Evolutionary conservation across 2,329 filamentous ascomycete species (phyloP).

Genomic region (Sporothrix mexicana): DNA sequence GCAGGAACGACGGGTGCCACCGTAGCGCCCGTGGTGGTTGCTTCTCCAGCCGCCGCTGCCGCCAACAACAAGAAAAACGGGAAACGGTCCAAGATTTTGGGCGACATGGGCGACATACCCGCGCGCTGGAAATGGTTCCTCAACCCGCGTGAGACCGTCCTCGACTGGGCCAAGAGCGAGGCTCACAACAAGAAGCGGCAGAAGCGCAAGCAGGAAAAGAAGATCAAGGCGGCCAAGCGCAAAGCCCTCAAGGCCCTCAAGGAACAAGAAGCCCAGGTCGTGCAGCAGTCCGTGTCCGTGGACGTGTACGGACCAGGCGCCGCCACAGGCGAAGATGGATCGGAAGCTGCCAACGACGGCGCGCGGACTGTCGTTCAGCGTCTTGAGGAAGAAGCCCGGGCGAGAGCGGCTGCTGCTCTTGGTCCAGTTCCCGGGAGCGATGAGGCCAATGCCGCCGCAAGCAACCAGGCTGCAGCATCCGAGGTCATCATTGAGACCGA

Average conservation of each 20-base stretch:
- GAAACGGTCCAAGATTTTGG: background rate
- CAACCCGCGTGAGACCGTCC: constrained; percentile 22
- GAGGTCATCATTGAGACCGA: background rate
- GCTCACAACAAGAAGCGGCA: background rate
- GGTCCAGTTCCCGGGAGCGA: background rate
- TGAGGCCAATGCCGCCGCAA: background rate
- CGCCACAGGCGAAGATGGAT: background rate
- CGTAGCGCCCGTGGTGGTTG: background rate
- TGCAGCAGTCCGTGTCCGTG: constrained; percentile 12
- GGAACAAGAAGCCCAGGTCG: constrained; percentile 17
- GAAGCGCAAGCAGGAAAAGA: constrained; percentile 3
- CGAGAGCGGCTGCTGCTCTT: background rate
- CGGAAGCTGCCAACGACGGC: background rate
- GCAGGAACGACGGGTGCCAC: background rate
- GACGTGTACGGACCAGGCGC: constrained; percentile 13
- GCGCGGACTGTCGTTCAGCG: constrained; percentile 17
- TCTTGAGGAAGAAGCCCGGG: constrained; percentile 25
- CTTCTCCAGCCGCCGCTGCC: background rate
- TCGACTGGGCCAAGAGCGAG: constrained; percentile 27
- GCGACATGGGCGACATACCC: background rate
- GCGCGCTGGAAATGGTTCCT: constrained; percentile 27
- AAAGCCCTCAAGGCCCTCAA: constrained; percentile 3
- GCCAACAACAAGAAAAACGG: background rate
- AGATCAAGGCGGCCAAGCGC: background rate
- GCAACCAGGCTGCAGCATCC: background rate